Evolutionary conservation across 2,329 filamentous ascomycete species (phyloP).

Genomic region (Penicillium hordei): DNA sequence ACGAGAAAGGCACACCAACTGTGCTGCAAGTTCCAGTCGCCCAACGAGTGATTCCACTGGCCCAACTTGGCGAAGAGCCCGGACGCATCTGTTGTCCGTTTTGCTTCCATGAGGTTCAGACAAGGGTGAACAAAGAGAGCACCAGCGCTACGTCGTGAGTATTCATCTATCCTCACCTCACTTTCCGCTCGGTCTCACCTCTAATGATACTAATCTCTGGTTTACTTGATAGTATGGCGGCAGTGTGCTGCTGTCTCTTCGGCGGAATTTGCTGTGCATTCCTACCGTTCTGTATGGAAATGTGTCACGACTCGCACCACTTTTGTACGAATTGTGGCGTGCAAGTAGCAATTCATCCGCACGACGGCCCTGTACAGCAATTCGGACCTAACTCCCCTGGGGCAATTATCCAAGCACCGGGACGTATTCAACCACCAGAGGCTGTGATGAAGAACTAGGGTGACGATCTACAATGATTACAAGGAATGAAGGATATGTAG

Average conservation of each 20-base stretch:
- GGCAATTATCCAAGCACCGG: neutral
- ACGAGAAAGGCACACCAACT: neutral
- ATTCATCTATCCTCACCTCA: neutral
- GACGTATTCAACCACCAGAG: neutral
- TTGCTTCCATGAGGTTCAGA: conserved; percentile 12
- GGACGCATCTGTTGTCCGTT: conserved; percentile 15
- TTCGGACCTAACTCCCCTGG: neutral
- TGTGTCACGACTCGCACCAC: conserved; percentile 20
- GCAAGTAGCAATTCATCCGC: neutral
- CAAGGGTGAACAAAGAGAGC: conserved; percentile 15
- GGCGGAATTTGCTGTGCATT: conserved; percentile 18
- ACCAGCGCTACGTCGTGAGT: conserved; percentile 16
- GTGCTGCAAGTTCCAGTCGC: neutral
- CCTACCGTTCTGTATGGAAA: conserved; percentile 17
- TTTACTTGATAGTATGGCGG: conserved; percentile 8
- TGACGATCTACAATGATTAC: no score
- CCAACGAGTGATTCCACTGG: conserved; percentile 1
- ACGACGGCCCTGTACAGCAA: neutral
- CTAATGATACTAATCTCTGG: neutral
- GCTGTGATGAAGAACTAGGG: conserved; percentile 1
- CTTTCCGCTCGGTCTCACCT: neutral
- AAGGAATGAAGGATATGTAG: neutral
- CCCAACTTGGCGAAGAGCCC: conserved; percentile 11
- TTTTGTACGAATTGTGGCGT: conserved; percentile 13
- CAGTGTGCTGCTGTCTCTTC: conserved; percentile 15